Conservation (phyloP, 345 rosid genomes). For the Odontarrhena argentea region DNA sequence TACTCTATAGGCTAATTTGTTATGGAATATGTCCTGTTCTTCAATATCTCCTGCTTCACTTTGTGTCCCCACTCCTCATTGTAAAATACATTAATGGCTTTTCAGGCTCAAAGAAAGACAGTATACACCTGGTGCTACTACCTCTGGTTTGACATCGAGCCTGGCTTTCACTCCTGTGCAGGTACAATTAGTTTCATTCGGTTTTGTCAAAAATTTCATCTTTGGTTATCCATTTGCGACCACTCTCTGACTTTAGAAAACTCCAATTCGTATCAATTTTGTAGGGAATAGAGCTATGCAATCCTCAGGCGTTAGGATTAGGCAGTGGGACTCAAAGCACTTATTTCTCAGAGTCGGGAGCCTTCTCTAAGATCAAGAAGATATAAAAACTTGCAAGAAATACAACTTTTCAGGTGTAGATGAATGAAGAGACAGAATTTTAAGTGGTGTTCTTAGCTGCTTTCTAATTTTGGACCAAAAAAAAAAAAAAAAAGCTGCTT, state of each 20-base stretch:
- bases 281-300: slow-evolving; percentile 88
- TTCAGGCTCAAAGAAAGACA: slow-evolving; percentile 84
- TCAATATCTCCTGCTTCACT: slow-evolving; percentile 19
- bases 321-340: slow-evolving; percentile 95
- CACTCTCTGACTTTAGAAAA: background rate
- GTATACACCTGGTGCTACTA: slow-evolving; percentile 81
- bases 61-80: background rate
- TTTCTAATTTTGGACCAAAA: background rate
- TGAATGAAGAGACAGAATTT: background rate
- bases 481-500: too few species aligned
- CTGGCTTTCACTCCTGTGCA: slow-evolving; percentile 95
- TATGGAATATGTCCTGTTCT: background rate
- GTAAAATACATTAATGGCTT: slow-evolving; percentile 20
- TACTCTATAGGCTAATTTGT: background rate
- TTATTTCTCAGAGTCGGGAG: slow-evolving; percentile 88
- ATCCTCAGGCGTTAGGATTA: slow-evolving; percentile 82
- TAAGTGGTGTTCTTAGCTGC: slow-evolving; percentile 13
- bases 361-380: slow-evolving; percentile 90
- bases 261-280: slow-evolving; percentile 1
- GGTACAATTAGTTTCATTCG: slow-evolving; percentile 47
- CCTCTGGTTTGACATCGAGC: slow-evolving; percentile 91
- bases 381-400: slow-evolving; percentile 38
- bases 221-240: background rate
- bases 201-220: slow-evolving; percentile 8
- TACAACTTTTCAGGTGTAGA: background rate